Evolutionary conservation across 805 yeast genomes (phyloP), one percentile per base, ranked within the genome.

Genomic region (Starmerella stellata): DNA sequence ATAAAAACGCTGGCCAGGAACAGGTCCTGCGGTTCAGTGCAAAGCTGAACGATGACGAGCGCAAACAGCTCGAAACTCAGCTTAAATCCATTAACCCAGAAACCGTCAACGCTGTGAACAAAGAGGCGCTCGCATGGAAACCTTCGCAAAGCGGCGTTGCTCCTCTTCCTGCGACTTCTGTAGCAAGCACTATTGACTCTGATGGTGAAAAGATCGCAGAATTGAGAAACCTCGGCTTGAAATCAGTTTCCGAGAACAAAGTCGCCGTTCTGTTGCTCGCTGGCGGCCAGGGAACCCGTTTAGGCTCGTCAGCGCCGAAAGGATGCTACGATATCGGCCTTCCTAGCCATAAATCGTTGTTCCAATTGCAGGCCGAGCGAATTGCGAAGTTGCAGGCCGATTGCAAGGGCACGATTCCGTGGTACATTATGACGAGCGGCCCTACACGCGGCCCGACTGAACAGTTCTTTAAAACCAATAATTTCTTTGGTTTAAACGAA

Each of bases 201-300:
- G 50, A 55, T 7, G 44, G 55, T 21, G 43, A 52, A 5, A 19
- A 16, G 5, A 45, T 57, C 31, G 46, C 44, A 4, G 32, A 49
- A 13, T 77, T 76, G 72, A 47, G 51, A 18, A 40, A 57, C 2
- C 31, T 60, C 14, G 99, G 98, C 13, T 57, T 75, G 15, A 62
- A 71, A 20, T 78, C 87, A 23, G 75, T 90, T 38, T 57, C 70
- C 15, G 57, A 63, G 13, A 76, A 76, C 46, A 71, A 78, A 52
- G 96, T 87, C 19, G 98, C 82, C 25, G 87, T 90, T 4, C 65
- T 90, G 32, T 64, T 90, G 38, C 77, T 90, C 79, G 95, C 99
- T 11, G 99, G 99, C 40, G 99, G 99, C 36, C 98, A 90, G 59
- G 99, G 99, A 24, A 79, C 95, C 5, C 68, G 99, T 45, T 65